Evolutionary conservation across 768 basidiomycete genomes (phyloP).

Genomic region (Lactarius pseudohatsudake): DNA sequence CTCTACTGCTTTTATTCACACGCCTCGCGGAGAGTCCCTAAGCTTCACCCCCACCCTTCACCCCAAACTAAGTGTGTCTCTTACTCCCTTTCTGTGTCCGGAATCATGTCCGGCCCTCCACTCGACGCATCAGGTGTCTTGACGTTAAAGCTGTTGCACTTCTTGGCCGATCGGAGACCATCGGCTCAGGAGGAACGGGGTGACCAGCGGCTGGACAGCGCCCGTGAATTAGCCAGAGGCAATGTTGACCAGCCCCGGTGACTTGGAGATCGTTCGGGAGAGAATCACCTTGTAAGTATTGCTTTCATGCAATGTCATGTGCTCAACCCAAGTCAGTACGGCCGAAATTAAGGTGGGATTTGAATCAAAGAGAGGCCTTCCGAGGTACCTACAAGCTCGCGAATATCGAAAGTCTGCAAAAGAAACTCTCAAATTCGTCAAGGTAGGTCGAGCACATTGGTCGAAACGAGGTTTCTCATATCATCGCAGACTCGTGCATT

Average conservation of each 20-base stretch:
- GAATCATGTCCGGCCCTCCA: not conserved
- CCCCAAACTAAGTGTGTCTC: not conserved
- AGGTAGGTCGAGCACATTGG: not conserved
- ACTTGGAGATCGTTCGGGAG: constrained; percentile 7
- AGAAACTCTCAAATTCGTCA: not conserved
- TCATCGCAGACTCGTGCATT: constrained; percentile 6
- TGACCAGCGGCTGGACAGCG: constrained; percentile 2
- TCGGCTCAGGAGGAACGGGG: constrained; percentile 4
- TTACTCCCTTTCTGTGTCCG: not conserved
- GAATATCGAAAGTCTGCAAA: constrained; percentile 8
- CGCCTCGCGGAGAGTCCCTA: not conserved
- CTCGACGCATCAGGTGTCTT: constrained; percentile 18
- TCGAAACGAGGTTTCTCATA: not conserved
- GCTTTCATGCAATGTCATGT: not conserved
- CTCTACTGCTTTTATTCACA: not conserved
- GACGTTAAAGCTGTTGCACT: constrained; percentile 8
- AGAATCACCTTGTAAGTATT: constrained; percentile 8
- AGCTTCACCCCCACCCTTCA: not conserved
- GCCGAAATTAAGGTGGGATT: constrained; percentile 6
- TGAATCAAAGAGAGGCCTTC: not conserved
- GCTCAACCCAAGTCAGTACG: constrained; percentile 1
- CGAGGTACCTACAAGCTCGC: constrained; percentile 12
- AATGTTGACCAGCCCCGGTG: not conserved
- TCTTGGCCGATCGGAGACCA: not conserved
- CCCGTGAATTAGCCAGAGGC: constrained; percentile 2